These are phyloP conservation scores for Piper betle DNA, from an alignment of 164 flowering plant genomes.

Conservation along the genomic window DNA sequence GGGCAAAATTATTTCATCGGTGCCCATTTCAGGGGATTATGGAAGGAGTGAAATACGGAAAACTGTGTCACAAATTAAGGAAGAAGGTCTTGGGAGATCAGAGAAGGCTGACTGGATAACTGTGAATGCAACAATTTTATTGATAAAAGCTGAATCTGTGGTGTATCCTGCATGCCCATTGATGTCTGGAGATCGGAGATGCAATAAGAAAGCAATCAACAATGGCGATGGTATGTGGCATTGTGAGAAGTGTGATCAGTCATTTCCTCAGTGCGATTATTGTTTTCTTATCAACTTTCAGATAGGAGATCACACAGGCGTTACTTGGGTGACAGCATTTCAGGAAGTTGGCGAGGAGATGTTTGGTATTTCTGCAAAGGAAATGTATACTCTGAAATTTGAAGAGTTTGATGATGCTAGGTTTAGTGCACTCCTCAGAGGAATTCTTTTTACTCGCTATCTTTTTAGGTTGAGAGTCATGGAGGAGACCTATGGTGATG, in stretches of 20 bases:
- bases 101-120: conserved; percentile 98
- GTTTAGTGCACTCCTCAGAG: conserved; percentile 37
- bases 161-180: conserved; percentile 91
- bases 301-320: conserved; percentile 85
- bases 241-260: conserved; percentile 81
- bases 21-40: conserved; percentile 68
- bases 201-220: conserved; percentile 82
- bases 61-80: conserved; percentile 77
- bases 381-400: conserved; percentile 45
- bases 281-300: conserved; percentile 81
- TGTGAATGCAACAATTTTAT: conserved; percentile 48
- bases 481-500: conserved; percentile 82
- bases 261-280: conserved; percentile 70
- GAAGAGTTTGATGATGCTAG: conserved; percentile 72
- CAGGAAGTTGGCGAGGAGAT: conserved; percentile 89
- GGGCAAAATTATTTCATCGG: conserved; percentile 39
- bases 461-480: conserved; percentile 80
- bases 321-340: conserved; percentile 93
- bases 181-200: conserved; percentile 70
- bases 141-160: conserved; percentile 62
- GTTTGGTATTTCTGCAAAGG: conserved; percentile 74
- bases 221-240: conserved; percentile 95
- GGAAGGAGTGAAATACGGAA: conserved; percentile 51
- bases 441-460: conserved; percentile 44
- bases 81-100: conserved; percentile 79